Evolutionary conservation across 2,329 filamentous ascomycete species (phyloP), one percentile per base, ranked within the genome.

Genomic region (Ceratocystis ficicola): DNA sequence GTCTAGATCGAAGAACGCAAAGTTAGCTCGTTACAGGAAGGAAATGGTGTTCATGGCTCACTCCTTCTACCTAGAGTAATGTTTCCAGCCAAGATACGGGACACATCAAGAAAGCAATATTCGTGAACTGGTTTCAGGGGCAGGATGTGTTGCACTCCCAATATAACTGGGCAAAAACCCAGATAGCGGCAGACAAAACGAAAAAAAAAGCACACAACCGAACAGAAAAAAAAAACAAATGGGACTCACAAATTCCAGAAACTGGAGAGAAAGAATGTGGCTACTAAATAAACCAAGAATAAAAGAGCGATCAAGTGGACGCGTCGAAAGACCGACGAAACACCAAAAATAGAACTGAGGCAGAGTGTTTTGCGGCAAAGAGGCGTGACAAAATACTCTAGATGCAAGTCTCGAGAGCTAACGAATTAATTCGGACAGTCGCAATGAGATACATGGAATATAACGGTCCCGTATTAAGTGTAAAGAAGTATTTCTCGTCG

Each of bases 1-100:
- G 80, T 79, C 61, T 66, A 46, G 46, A 20, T n/a, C 6, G 30
- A 62, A 20, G 25, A 10, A 10, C 7, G 12, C 22, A 10, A 22
- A 46, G 65, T 63, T 59, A 62, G 65, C 22, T 57, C n/a, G 48
- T 41, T 1, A 12, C 36, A 0, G 10, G 3, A 41, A 15, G 36
- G 12, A 41, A 41, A 41, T 15, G 0, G 10, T 0, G 36, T 15
- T 4, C 36, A 4, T 15, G 10, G 4, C 10, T 12, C 10, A 41
- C 10, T 5, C 10, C 1, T 41, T 41, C 12, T 10, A 41, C 36
- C 10, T 5, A 15, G 3, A 5, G 36, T 1, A 36, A 36, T 36
- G 8, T 36, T 10, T 36, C 32, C 32, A 36, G 8, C 10, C 32
- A 41, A 12, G 3, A 41, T 41, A 15, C 36, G 10, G 10, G 36